Base-by-base conservation (phyloP, 2,329 filamentous ascomycete genomes). In the Neodidymelliopsis sp. region DNA sequence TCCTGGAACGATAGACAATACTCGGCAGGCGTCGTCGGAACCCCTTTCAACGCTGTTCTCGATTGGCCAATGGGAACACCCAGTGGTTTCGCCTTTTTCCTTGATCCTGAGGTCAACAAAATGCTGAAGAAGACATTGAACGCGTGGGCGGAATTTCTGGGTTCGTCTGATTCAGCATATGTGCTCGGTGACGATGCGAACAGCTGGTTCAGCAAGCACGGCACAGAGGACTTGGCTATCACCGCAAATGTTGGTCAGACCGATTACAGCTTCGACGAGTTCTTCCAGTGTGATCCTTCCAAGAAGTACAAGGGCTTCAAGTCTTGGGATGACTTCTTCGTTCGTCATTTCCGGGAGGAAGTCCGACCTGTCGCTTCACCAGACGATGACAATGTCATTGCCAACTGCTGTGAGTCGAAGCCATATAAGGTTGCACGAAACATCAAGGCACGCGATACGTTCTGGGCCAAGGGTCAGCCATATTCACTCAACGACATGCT, bases 251-350 rank as follows among this genome's bases (percentile, higher is more conserved):
- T 60, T 11, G 58, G 58, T 9, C 30, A 59, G 13, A 60, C 54
- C 1, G 41, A 33, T 7, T 55, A 78, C 61, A 76, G 70, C 36
- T 86, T 87, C 50, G 78, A 86, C 47, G 77, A 87, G 13, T 77
- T 87, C 62, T 88, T 81, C 66, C 57, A 79, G 13, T 88, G 85
- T 63, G 81, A 88, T 30, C 78, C 83, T 0, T 70, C 64, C 0
- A 75, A 76, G 4, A 71, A 80, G 56, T 66, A 85, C 62, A 78
- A 82, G 54, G 86, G 86, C 13, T 89, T 77, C 74, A 81, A 77
- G 46, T 87, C 84, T 0, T 89, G 87, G 87, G 86, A 90, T 49
- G 75, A 83, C 61, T 90, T 89, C 73, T 89, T 90, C 72, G 87
- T 84, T 0, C 79, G 87, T 5, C 47, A 74, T 4, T 78, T 88